Percentiles rank a stretch among this genome's conserved stretches.
phyloP scores from a whole-genome alignment of 2,329 filamentous ascomycete species.

The Cytospora mali region DNA sequence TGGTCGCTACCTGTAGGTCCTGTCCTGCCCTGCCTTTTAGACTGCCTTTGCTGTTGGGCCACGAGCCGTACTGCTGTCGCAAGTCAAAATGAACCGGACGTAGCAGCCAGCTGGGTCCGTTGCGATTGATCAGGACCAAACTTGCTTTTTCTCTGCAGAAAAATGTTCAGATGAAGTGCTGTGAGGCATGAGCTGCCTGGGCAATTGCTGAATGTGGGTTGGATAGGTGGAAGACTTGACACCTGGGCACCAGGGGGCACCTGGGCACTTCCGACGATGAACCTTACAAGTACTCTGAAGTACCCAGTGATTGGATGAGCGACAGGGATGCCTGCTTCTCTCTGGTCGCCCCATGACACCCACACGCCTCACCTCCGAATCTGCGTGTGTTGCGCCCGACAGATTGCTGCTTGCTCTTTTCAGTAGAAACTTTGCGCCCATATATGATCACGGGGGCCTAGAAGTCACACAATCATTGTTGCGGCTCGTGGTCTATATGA shows the following conservation, averaged over 20 bases:
- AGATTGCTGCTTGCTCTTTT: background rate
- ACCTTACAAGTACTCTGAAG: constrained; percentile 10
- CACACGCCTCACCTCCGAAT: constrained; percentile 19
- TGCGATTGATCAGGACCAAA: background rate
- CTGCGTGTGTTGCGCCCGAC: constrained; percentile 1
- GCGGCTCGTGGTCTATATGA: background rate
- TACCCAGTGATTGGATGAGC: constrained; percentile 10
- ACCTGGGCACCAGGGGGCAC: background rate
- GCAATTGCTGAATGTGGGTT: background rate
- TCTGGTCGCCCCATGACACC: constrained; percentile 21
- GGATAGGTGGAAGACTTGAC: background rate
- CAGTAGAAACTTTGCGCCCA: background rate
- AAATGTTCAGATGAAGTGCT: background rate
- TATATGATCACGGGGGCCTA: background rate
- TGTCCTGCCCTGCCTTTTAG: background rate
- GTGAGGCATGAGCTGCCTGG: background rate
- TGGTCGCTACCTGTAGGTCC: background rate
- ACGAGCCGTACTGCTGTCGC: background rate
- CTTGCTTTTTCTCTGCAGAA: background rate
- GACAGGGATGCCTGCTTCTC: constrained; percentile 14
- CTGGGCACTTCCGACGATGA: background rate
- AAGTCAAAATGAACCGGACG: background rate
- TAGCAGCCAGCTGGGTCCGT: background rate
- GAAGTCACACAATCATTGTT: background rate
- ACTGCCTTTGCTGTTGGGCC: background rate